Evolutionary conservation across 2,329 filamentous ascomycete species (phyloP).

Genomic region (Ophiostoma pallidulum): DNA sequence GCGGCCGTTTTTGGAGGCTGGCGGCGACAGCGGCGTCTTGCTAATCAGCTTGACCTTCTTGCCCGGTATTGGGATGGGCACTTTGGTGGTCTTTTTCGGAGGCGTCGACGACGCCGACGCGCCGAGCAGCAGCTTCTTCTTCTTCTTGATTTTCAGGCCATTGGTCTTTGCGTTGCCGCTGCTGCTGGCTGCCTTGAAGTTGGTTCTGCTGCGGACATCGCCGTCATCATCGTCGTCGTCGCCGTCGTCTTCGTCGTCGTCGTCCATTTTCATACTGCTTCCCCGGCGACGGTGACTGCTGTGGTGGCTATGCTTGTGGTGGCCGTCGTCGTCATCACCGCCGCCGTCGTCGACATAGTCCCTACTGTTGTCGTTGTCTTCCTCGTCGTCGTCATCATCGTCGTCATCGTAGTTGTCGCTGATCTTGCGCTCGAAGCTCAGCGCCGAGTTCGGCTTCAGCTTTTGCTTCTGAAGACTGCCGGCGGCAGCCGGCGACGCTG

Average conservation of each 20-base stretch:
- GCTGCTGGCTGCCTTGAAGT: constrained; percentile 6
- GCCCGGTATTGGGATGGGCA: constrained; percentile 28
- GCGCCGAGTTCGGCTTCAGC: constrained; percentile 39
- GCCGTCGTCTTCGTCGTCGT: constrained; percentile 1
- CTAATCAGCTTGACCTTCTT: constrained; percentile 36
- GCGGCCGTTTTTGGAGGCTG: constrained; percentile 39
- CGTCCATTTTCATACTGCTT: neutral
- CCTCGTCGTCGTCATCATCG: constrained; percentile 6
- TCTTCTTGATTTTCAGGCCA: constrained; percentile 11
- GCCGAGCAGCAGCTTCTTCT: constrained; percentile 13
- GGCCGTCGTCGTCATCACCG: constrained; percentile 2
- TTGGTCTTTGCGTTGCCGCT: neutral
- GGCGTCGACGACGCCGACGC: constrained; percentile 29
- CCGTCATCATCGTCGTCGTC: constrained; percentile 8
- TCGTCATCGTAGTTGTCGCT: constrained; percentile 17
- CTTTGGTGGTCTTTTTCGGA: constrained; percentile 35
- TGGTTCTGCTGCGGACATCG: constrained; percentile 9
- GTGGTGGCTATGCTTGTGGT: neutral
- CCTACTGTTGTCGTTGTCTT: constrained; percentile 12
- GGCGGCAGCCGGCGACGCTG: neutral
- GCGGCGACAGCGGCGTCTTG: constrained; percentile 36
- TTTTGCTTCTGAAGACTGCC: constrained; percentile 44
- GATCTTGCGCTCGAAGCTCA: constrained; percentile 39
- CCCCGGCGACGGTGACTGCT: neutral
- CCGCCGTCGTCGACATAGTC: constrained; percentile 7